Evolutionary conservation across 1,284 basidiomycete species (phyloP), one percentile per base, ranked within the genome.

Genomic region (Sphaerobolus stellatus): DNA sequence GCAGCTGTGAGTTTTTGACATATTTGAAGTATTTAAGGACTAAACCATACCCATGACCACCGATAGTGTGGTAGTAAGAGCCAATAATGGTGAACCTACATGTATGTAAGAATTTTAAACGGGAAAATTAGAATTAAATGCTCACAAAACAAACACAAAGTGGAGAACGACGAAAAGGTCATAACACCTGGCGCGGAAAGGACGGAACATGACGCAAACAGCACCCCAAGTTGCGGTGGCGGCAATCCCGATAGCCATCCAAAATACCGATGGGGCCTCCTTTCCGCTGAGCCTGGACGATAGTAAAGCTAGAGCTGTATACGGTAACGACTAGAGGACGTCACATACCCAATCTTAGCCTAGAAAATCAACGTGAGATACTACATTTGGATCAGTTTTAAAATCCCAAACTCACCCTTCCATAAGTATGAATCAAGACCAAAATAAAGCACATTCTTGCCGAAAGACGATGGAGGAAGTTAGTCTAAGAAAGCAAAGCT

Each of bases 101-200:
- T 43, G 33, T 18, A 2, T 47, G 24, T 43, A 34, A 11, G 25
- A 34, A 18, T 4, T 29, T 43, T 7, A 16, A 24, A 9, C 18
- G 24, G 16, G 40, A 31, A 53, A n/a, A n/a, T 22, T n/a, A 41
- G 20, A 25, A 48, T 25, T 20, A 30, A 16, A 11, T 44, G 62
- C 78, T 61, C 57, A 79, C 79, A 75, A 59, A 4, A 69, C 74
- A 30, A 71, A 48, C 11, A 73, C 14, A 41, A 76, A 68, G 58
- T 82, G 80, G 0, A 64, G 36, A 20, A 71, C 63, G 25, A 79
- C 68, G 65, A 83, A 83, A 3, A 74, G 9, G 56, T 82, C 79
- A 45, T 81, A 82, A 7, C 59, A 62, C 16, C 64, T 68, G 5
- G 66, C 62, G 16, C 80, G 74, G 16, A 81, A 54, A 8, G 71